These are phyloP conservation scores for Sicyos baderoa DNA, from an alignment of 306 rosid genomes.

Conservation along the genomic window DNA sequence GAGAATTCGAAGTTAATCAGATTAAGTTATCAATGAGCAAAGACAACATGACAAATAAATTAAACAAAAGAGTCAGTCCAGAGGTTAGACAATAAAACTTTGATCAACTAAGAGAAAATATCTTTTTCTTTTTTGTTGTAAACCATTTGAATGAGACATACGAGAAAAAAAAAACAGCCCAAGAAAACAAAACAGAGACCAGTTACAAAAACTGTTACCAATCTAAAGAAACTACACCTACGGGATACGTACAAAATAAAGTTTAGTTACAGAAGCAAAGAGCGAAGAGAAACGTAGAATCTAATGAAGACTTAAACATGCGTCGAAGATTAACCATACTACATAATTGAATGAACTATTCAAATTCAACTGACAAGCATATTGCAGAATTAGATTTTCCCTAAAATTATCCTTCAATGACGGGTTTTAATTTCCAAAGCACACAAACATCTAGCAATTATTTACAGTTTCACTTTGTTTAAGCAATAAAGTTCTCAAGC, in stretches of 20 bases:
- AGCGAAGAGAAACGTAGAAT: too few relatives aligned
- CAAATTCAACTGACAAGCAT: too few relatives aligned
- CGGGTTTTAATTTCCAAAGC: neutral
- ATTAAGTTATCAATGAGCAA: constrained; percentile 14
- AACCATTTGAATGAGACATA: too few relatives aligned
- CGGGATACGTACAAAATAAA: too few relatives aligned
- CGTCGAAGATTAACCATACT: neutral
- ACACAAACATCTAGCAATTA: neutral
- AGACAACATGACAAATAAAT: neutral
- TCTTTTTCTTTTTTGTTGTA: too few relatives aligned
- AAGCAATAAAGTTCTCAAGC: neutral
- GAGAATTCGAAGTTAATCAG: constrained; percentile 25
- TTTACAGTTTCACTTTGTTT: neutral
- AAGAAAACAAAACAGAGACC: too few relatives aligned
- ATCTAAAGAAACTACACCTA: too few relatives aligned
- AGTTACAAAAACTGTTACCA: too few relatives aligned
- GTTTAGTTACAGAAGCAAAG: too few relatives aligned
- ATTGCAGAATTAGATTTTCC: neutral
- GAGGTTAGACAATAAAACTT: neutral
- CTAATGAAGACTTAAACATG: too few relatives aligned
- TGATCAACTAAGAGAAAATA: neutral
- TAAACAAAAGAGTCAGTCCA: neutral
- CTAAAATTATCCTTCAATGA: neutral
- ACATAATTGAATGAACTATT: neutral
- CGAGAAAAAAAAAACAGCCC: too few relatives aligned